Evolutionary conservation across 2,329 filamentous ascomycete species (phyloP).

Genomic region (Xylariaceae sp.): DNA sequence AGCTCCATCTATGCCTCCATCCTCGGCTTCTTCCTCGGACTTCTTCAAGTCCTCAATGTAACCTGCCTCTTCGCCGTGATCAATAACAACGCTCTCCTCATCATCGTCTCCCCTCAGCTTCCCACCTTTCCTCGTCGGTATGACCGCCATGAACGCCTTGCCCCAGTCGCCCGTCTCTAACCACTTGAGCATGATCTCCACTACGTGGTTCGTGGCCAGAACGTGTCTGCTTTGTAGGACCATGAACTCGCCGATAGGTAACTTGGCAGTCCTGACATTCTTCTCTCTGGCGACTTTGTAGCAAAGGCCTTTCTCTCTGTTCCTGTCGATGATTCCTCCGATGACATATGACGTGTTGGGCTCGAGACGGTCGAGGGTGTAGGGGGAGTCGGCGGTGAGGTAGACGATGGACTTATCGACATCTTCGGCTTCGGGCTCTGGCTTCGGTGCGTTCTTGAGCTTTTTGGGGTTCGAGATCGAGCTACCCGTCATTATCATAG

Average conservation of each 20-base stretch:
- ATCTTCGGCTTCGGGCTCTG: slow-evolving; percentile 27
- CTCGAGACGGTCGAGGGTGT: slow-evolving; percentile 77
- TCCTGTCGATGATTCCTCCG: slow-evolving; percentile 92
- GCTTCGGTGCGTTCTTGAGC: slow-evolving; percentile 17
- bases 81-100: slow-evolving; percentile 16
- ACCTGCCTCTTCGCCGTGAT: slow-evolving; percentile 6
- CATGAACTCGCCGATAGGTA: slow-evolving; percentile 95
- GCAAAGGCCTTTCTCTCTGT: slow-evolving; percentile 91
- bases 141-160: slow-evolving; percentile 78
- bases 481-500: slow-evolving; percentile 31
- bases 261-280: slow-evolving; percentile 79
- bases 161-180: slow-evolving; percentile 89
- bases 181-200: slow-evolving; percentile 95
- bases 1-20: slow-evolving; percentile 8
- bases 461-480: slow-evolving; percentile 32
- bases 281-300: slow-evolving; percentile 72
- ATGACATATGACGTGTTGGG: slow-evolving; percentile 90
- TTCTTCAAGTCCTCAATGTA: neutral
- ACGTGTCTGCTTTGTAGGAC: slow-evolving; percentile 84
- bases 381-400: slow-evolving; percentile 83
- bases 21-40: slow-evolving; percentile 15
- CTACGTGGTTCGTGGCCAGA: slow-evolving; percentile 89
- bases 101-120: slow-evolving; percentile 48
- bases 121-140: slow-evolving; percentile 86
- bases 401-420: slow-evolving; percentile 64